Evolutionary conservation across 2,329 filamentous ascomycete genomes (phyloP).

Genomic region (Cladorrhinum sp.): DNA sequence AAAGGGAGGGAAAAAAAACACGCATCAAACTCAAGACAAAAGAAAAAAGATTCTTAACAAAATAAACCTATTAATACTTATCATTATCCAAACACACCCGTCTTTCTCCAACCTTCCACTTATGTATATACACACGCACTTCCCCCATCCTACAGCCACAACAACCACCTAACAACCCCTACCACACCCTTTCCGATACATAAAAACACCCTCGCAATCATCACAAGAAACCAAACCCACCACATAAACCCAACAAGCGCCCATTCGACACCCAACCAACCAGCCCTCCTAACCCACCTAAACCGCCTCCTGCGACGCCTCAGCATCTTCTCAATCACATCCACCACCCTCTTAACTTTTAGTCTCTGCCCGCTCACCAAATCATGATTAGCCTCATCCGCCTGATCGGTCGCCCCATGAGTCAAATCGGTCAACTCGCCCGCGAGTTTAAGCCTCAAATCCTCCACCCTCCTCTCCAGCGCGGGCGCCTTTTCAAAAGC

Average conservation of each 20-base stretch:
- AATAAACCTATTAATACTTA: too few relatives aligned
- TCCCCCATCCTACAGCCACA: constrained; percentile 62
- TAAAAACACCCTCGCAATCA: constrained; percentile 64
- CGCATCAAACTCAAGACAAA: too few relatives aligned
- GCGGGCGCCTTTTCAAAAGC: constrained; percentile 52
- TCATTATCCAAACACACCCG: too few relatives aligned
- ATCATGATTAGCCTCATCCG: constrained; percentile 73
- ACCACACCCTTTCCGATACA: constrained; percentile 60
- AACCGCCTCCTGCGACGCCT: constrained; percentile 65
- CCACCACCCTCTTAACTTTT: constrained; percentile 74
- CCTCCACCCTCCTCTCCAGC: constrained; percentile 48
- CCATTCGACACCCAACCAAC: constrained; percentile 87
- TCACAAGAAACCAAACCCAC: constrained; percentile 89
- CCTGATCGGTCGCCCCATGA: constrained; percentile 68
- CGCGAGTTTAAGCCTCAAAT: constrained; percentile 45
- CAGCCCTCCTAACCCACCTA: constrained; percentile 69
- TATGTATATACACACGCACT: background rate
- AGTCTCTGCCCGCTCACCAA: constrained; percentile 74
- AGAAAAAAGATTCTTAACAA: too few relatives aligned
- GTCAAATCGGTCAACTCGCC: constrained; percentile 59
- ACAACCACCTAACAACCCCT: constrained; percentile 69
- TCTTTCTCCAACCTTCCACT: too few relatives aligned
- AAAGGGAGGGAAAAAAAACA: too few relatives aligned
- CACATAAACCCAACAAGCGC: constrained; percentile 84
- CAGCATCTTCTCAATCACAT: constrained; percentile 74